Evolutionary conservation across 345 rosid species (phyloP).

Genomic region (Eucalyptus sp.): DNA sequence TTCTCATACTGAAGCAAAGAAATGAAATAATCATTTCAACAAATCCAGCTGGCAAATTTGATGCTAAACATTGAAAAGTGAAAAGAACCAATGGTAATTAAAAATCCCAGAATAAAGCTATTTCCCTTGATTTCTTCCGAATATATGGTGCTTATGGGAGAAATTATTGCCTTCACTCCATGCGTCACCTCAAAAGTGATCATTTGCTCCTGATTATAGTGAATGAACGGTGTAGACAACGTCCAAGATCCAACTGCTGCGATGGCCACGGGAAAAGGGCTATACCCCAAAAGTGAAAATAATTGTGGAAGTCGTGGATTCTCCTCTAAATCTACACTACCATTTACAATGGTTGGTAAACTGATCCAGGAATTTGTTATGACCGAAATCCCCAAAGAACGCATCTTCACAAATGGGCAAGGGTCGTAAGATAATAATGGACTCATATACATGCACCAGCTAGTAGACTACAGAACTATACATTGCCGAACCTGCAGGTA

Average conservation of each 20-base stretch:
- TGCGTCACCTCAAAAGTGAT: not conserved
- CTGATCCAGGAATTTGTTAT: not conserved
- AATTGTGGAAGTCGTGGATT: not conserved
- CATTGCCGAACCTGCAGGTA: not conserved
- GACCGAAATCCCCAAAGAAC: not conserved
- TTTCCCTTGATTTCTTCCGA: not conserved
- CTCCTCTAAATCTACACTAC: not conserved
- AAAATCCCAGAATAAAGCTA: not conserved
- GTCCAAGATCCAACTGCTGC: not conserved
- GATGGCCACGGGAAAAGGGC: not conserved
- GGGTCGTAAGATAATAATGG: not conserved
- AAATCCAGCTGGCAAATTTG: not conserved
- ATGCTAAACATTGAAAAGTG: not conserved
- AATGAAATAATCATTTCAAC: not conserved
- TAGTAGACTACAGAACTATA: not conserved
- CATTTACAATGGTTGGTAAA: not conserved
- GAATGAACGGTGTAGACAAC: not conserved
- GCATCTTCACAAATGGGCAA: not conserved
- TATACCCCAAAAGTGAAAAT: not conserved
- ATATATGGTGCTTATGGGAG: not conserved
- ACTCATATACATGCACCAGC: not conserved
- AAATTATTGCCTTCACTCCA: not conserved
- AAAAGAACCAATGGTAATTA: not conserved
- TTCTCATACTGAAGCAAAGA: constrained; percentile 51
- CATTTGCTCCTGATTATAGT: not conserved